Percentiles rank a stretch among this genome's conserved stretches.
phyloP scores from a whole-genome alignment of 2,329 filamentous ascomycete genomes.

The Scedosporium boydii region DNA sequence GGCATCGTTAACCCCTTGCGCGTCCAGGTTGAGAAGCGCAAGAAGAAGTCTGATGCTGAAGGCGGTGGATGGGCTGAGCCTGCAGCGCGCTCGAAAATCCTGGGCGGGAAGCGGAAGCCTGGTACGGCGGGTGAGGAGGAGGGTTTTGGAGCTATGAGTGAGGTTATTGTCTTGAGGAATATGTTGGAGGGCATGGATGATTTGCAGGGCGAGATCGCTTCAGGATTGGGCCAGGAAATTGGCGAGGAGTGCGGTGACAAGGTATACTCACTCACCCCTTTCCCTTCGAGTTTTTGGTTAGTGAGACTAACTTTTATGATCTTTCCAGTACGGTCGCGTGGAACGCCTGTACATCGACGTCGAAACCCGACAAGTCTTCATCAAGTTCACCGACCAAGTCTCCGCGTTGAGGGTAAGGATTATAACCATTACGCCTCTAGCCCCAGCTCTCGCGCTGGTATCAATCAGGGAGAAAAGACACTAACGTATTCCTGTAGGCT shows the following conservation, averaged over 20 bases:
- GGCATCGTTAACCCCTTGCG: constrained; percentile 80
- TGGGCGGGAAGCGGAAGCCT: constrained; percentile 58
- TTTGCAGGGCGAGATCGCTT: constrained; percentile 66
- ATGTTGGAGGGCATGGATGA: constrained; percentile 81
- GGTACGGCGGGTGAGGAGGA: constrained; percentile 14
- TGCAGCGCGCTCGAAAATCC: constrained; percentile 61
- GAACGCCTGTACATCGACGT: constrained; percentile 70
- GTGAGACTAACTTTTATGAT: not conserved
- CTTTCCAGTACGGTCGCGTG: constrained; percentile 63
- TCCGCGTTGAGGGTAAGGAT: constrained; percentile 69
- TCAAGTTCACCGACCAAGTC: constrained; percentile 81
- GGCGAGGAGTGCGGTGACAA: constrained; percentile 86
- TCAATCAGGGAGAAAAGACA: constrained; percentile 8
- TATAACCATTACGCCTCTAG: not conserved
- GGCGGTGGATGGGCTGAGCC: constrained; percentile 69
- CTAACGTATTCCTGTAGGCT: constrained; percentile 41
- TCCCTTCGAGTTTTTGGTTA: not conserved
- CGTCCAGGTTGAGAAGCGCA: constrained; percentile 77
- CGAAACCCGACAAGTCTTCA: constrained; percentile 63
- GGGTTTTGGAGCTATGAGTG: constrained; percentile 64
- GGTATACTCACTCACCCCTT: constrained; percentile 28
- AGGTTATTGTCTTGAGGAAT: constrained; percentile 71
- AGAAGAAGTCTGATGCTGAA: constrained; percentile 68
- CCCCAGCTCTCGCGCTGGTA: not conserved
- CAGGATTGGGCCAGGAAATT: constrained; percentile 80